phyloP scores from a whole-genome alignment of 495 filamentous ascomycete species.

The Elaphomyces granulatus region DNA sequence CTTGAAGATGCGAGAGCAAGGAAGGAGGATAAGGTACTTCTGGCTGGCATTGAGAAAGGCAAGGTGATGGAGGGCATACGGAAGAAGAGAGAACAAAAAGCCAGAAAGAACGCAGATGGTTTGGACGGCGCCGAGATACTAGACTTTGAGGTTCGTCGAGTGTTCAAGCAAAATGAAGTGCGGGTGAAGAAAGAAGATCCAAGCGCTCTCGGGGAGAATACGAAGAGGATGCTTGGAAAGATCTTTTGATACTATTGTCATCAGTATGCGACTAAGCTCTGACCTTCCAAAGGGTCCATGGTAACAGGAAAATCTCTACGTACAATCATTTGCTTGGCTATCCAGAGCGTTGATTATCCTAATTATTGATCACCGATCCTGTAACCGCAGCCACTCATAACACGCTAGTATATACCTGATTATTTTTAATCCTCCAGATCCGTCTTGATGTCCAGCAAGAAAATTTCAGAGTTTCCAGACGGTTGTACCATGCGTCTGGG shows the following conservation, averaged over 20 bases:
- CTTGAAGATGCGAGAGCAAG: slow-evolving; percentile 65
- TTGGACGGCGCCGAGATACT: slow-evolving; percentile 9
- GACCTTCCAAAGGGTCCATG: too few species aligned
- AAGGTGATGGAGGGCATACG: slow-evolving; percentile 61
- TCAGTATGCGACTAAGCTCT: too few species aligned
- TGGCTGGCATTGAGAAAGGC: slow-evolving; percentile 67
- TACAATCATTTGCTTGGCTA: too few species aligned
- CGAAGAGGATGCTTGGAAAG: slow-evolving; percentile 64
- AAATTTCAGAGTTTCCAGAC: slow-evolving; percentile 91
- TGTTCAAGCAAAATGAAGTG: slow-evolving; percentile 63
- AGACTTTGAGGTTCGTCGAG: slow-evolving; percentile 30
- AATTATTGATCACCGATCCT: too few species aligned
- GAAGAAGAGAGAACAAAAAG: slow-evolving; percentile 47
- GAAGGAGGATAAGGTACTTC: slow-evolving; percentile 72
- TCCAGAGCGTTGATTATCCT: too few species aligned
- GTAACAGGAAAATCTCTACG: too few species aligned
- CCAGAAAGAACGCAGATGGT: slow-evolving; percentile 23
- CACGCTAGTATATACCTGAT: not conserved
- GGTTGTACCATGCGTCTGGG: too few species aligned
- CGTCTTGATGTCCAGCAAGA: slow-evolving; percentile 92
- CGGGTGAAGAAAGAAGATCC: slow-evolving; percentile 28
- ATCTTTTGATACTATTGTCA: slow-evolving; percentile 42
- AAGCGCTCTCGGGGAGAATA: slow-evolving; percentile 45
- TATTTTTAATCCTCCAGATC: slow-evolving; percentile 47
- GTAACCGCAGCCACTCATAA: not conserved